These are phyloP conservation scores for Lipomyces orientalis DNA, from an alignment of 805 yeast genomes.

Conservation along the genomic window DNA sequence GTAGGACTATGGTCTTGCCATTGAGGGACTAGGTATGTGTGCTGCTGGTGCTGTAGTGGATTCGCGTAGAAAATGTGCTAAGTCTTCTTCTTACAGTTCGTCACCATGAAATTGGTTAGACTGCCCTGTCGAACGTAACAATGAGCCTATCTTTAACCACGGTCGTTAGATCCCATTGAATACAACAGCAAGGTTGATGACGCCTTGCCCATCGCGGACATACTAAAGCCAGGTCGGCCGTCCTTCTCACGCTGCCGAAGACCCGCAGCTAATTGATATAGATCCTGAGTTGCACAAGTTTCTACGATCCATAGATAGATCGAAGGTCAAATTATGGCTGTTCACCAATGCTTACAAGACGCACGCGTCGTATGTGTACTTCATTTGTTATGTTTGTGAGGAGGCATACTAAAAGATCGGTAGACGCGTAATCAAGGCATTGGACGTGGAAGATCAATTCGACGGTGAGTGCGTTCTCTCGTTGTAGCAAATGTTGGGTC, in stretches of 20 bases:
- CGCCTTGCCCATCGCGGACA: conserved; percentile 80
- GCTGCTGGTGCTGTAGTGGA: neutral
- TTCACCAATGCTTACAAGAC: conserved; percentile 93
- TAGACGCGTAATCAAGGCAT: conserved; percentile 72
- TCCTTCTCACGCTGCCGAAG: neutral
- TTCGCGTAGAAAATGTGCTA: neutral
- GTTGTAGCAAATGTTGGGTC: neutral
- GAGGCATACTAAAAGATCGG: neutral
- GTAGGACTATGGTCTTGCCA: conserved; percentile 86
- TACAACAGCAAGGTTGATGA: conserved; percentile 91
- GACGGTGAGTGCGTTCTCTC: conserved; percentile 62
- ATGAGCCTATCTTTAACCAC: neutral
- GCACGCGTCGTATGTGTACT: conserved; percentile 60
- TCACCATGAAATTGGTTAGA: conserved; percentile 54
- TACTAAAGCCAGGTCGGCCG: conserved; percentile 60
- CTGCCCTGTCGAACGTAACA: neutral
- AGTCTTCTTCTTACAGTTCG: conserved; percentile 47
- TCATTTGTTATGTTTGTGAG: neutral
- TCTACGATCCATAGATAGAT: conserved; percentile 47
- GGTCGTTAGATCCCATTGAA: conserved; percentile 72
- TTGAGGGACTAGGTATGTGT: conserved; percentile 69
- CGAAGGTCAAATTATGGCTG: conserved; percentile 79
- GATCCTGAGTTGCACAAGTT: conserved; percentile 46
- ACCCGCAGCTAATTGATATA: conserved; percentile 40
- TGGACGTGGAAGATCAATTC: conserved; percentile 90